These are phyloP conservation scores for Cytospora chrysosperma DNA, from an alignment of 2,329 filamentous ascomycete genomes.

Conservation along the genomic window DNA sequence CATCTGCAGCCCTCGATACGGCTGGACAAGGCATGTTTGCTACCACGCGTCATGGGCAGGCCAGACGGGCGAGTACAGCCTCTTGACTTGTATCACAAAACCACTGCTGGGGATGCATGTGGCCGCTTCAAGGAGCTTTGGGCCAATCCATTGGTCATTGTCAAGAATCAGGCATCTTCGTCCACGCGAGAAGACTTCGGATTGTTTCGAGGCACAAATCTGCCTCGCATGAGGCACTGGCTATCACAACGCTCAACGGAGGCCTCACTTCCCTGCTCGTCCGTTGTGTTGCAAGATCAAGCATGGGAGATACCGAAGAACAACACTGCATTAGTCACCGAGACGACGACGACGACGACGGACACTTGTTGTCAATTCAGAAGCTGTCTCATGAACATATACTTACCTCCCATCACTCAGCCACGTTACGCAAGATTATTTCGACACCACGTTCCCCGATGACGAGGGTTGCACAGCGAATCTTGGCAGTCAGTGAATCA, in stretches of 20 bases:
- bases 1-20: neutral
- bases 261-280: neutral
- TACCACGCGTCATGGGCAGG: neutral
- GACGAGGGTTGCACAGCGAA: too few species aligned
- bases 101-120: neutral
- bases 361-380: neutral
- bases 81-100: neutral
- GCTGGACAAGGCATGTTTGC: neutral
- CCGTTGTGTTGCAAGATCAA: neutral
- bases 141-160: neutral
- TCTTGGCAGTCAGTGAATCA: neutral
- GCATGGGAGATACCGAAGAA: neutral
- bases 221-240: neutral
- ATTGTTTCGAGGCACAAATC: neutral
- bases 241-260: neutral
- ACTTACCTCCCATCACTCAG: neutral
- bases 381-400: neutral
- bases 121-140: neutral
- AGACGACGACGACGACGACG: neutral
- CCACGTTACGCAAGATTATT: neutral
- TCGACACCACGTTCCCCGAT: neutral
- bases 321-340: neutral
- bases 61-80: neutral
- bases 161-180: neutral
- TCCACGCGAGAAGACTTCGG: neutral